phyloP scores from a whole-genome alignment of 441 rosid species.

The Aquilaria agallochum region DNA sequence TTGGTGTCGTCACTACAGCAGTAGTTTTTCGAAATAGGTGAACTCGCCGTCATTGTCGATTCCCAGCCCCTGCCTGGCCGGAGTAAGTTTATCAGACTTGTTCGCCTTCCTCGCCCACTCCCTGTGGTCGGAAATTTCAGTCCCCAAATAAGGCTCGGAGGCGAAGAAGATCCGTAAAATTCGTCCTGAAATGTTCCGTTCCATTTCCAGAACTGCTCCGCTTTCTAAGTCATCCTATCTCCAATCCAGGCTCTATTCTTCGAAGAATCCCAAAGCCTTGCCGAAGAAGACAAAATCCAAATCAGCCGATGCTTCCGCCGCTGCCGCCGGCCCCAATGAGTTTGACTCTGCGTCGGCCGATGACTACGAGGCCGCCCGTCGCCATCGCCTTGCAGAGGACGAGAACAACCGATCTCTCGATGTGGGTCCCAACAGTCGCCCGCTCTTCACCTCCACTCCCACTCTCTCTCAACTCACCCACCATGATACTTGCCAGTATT shows the following conservation, averaged over 20 bases:
- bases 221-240: neutral
- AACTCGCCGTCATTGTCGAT: too few relatives aligned
- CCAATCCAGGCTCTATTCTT: constrained; percentile 28
- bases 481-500: constrained; percentile 58
- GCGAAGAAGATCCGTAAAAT: neutral
- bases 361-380: constrained; percentile 46
- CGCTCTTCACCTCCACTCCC: constrained; percentile 64
- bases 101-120: too few relatives aligned
- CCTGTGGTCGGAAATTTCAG: too few relatives aligned
- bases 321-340: constrained; percentile 33
- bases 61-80: too few relatives aligned
- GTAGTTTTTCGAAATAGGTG: too few relatives aligned
- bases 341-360: constrained; percentile 25
- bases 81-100: too few relatives aligned
- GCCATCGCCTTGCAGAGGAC: constrained; percentile 54
- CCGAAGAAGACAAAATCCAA: constrained; percentile 33
- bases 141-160: too few relatives aligned
- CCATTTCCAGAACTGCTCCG: constrained; percentile 1
- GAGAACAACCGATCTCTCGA: constrained; percentile 63
- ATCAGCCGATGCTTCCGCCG: constrained; percentile 29
- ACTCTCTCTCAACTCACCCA: constrained; percentile 62
- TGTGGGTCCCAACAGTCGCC: constrained; percentile 58
- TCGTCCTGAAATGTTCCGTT: constrained; percentile 9
- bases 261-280: constrained; percentile 33
- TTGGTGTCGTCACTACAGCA: too few relatives aligned